Base-by-base conservation (phyloP, 345 rosid genomes). In the Streptanthus diversifolius region DNA sequence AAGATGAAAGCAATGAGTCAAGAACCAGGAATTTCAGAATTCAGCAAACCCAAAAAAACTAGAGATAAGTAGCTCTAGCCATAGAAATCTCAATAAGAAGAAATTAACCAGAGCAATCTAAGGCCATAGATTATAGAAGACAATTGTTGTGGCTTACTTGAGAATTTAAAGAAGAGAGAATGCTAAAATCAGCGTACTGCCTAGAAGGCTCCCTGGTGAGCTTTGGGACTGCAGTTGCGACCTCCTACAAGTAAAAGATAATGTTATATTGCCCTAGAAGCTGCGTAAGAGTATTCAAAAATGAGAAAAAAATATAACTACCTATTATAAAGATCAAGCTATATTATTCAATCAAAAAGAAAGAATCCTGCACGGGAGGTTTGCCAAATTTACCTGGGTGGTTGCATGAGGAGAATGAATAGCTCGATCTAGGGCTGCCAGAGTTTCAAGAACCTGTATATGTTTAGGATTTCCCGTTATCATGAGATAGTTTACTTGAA, bases 401-500 rank as follows among this genome's bases (percentile, higher is more conserved):
- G 90, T 87, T 73, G 96, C 97, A 85, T 91, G 95, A 51, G 98
- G 97, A 78, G 99, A 95, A 82, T 90, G 87, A 48, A 95, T 95
- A 72, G 96, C 87, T 66, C 97, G 88, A 62, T 95, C 98, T 57
- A 95, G 79, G 78, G 97, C 85, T 47, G 99, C 83, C 72, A 95
- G 82, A 80, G 99, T 95, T 82, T 95, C 99, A 86, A 95, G 80
- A 18, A 95, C 97, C 99, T 89, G 75, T 48, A 84, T 66, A 74
- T 59, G 37, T 77, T 77, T 68, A 36, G 9, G 61, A 71, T 48
- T 37, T 30, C 11, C 17, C 12, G 30, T 77, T 71, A 64, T 77
- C 49, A 65, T 48, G 72, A 64, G 55, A 64, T 47, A 40, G 19
- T 22, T 71, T 71, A 65, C 68, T 29, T 39, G 56, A 76, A 40